These are phyloP conservation scores for Cryptosporidium xiaoi DNA, from an alignment of 169 alveolate species.

Conservation along the genomic window DNA sequence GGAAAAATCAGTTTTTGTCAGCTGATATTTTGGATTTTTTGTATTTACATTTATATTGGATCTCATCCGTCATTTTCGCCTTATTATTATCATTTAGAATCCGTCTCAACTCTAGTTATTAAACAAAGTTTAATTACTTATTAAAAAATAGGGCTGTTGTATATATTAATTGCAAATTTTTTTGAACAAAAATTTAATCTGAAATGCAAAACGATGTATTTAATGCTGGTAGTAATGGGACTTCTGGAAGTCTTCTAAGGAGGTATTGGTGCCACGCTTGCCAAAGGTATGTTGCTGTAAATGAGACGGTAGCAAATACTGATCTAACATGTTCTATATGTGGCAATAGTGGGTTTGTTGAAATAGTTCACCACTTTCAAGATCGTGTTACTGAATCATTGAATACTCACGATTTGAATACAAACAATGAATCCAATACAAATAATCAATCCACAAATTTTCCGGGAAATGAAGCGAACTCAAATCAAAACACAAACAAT, in stretches of 20 bases:
- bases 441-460: background rate
- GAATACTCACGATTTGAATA: background rate
- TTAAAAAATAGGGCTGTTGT: no score
- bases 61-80: no score
- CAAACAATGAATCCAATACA: background rate
- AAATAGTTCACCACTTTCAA: slow-evolving; percentile 7
- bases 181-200: background rate
- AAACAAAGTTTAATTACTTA: no score
- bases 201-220: slow-evolving; percentile 12
- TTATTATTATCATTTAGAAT: no score
- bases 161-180: no score
- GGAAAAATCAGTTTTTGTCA: no score
- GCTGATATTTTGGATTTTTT: no score
- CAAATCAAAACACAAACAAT: background rate
- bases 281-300: slow-evolving; percentile 16
- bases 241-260: background rate
- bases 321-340: slow-evolving; percentile 57
- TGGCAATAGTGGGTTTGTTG: slow-evolving; percentile 60
- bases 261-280: slow-evolving; percentile 69
- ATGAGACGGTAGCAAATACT: slow-evolving; percentile 16
- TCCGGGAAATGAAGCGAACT: background rate
- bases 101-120: no score
- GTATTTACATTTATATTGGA: no score
- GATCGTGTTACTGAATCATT: background rate
- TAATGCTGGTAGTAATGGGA: background rate